Evolutionary conservation across 1,284 basidiomycete species (phyloP).

Genomic region (Mycosarcoma maydis): DNA sequence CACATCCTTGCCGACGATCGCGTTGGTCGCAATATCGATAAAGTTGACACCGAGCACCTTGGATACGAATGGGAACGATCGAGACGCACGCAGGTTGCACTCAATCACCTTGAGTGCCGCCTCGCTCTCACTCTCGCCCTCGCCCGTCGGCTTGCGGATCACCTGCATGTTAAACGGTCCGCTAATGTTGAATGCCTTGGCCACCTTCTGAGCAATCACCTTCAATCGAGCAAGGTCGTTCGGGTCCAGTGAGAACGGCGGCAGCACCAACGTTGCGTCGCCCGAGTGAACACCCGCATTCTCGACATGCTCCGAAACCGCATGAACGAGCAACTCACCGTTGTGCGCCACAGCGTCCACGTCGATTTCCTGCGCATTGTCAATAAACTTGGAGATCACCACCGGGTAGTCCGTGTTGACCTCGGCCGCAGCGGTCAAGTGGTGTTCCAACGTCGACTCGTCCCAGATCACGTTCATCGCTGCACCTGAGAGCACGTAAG

Average conservation of each 20-base stretch:
- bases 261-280: constrained; percentile 95
- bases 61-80: constrained; percentile 98
- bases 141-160: constrained; percentile 81
- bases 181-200: constrained; percentile 91
- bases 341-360: constrained; percentile 96
- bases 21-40: constrained; percentile 91
- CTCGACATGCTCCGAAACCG: constrained; percentile 97
- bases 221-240: constrained; percentile 88
- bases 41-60: constrained; percentile 98
- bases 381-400: constrained; percentile 98
- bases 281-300: constrained; percentile 99
- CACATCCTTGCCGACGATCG: constrained; percentile 88
- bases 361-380: constrained; percentile 96
- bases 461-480: constrained; percentile 99
- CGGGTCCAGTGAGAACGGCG: constrained; percentile 84
- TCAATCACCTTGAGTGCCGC: constrained; percentile 94
- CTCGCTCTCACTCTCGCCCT: constrained; percentile 72
- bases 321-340: constrained; percentile 92
- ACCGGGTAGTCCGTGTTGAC: constrained; percentile 98
- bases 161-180: constrained; percentile 99
- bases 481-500: constrained; percentile 94
- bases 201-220: constrained; percentile 91
- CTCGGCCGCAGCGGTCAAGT: constrained; percentile 90
- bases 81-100: constrained; percentile 95
- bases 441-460: constrained; percentile 86